These are phyloP conservation scores for Naganishia vaughanmartiniae DNA, from an alignment of 768 basidiomycete species.

Conservation along the genomic window DNA sequence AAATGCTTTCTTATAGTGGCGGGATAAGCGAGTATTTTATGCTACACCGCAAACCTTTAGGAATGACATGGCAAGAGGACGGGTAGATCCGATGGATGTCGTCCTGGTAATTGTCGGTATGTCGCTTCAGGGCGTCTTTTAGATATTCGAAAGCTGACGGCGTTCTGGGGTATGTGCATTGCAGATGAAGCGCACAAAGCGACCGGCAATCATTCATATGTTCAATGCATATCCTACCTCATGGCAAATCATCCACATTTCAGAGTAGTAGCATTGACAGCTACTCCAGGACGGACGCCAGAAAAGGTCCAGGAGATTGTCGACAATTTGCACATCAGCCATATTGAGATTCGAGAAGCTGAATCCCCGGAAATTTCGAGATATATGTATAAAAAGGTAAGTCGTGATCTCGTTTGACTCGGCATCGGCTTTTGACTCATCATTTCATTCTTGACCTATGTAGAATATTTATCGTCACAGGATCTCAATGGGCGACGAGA, in stretches of 20 bases:
- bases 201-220: constrained; percentile 88
- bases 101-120: constrained; percentile 82
- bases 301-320: constrained; percentile 86
- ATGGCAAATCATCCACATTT: constrained; percentile 95
- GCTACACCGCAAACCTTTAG: constrained; percentile 94
- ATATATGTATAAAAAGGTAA: constrained; percentile 82
- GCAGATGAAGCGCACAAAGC: constrained; percentile 93
- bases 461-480: constrained; percentile 75
- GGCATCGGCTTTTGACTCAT: not conserved
- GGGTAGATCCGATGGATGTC: constrained; percentile 74
- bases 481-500: constrained; percentile 68
- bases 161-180: not conserved
- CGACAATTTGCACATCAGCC: constrained; percentile 90
- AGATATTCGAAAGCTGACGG: not conserved
- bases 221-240: constrained; percentile 78
- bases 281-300: constrained; percentile 82
- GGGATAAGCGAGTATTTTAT: constrained; percentile 69
- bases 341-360: constrained; percentile 91
- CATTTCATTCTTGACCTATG: not conserved
- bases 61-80: constrained; percentile 73
- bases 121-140: constrained; percentile 32
- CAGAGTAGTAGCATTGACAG: constrained; percentile 86
- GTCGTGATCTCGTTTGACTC: not conserved
- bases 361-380: constrained; percentile 77
- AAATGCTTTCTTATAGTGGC: constrained; percentile 41